Evolutionary conservation across 805 yeast species (phyloP), one percentile per base, ranked within the genome.

Genomic region (Groenewaldozyma tartarivorans): DNA sequence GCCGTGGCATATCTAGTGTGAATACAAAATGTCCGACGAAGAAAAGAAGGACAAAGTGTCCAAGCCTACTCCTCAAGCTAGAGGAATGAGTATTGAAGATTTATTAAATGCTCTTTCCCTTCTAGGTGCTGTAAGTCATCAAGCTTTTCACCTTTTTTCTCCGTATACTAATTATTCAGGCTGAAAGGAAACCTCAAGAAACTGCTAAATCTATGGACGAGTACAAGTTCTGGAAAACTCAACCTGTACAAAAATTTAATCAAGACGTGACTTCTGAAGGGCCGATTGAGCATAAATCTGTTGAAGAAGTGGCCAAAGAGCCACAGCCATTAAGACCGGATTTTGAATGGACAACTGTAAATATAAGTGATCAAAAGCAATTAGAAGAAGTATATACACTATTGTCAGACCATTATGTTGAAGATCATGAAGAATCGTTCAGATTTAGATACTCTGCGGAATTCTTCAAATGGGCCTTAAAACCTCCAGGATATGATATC

Each of bases 191-290:
- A 4, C 24, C 18, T 11, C 15, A 24, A 4, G 34, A 46, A 20
- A 35, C 37, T 35, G 60, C 53, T 13, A 63, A 64, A 48, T 48
- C 78, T 18, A 86, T 87, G 83, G 77, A 82, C 39, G 94, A 88
- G 56, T 85, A 88, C 67, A 85, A 83, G 64, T 92, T 92, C 64
- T 92, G 98, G 98, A 84, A 82, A 55, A 92, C 98, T 2, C 98
- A 92, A 63, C 98, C 98, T 0, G 97, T 92, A 17, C 74, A 87
- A 5, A 69, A 68, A 22, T 77, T 88, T 48, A 83, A 83, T 56
- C 92, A 81, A 54, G 58, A 66, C 34, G 68, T 81, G 35, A 69
- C 64, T 4, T 59, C 67, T 7, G 95, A 86, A 55, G 96, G 96
- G 0, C 90, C 94, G 5, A 85, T 88, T 48, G 94, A 87, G 51